Conservation (phyloP, 176 grass and related monocot genomes). For the Triticum turgidum region DNA sequence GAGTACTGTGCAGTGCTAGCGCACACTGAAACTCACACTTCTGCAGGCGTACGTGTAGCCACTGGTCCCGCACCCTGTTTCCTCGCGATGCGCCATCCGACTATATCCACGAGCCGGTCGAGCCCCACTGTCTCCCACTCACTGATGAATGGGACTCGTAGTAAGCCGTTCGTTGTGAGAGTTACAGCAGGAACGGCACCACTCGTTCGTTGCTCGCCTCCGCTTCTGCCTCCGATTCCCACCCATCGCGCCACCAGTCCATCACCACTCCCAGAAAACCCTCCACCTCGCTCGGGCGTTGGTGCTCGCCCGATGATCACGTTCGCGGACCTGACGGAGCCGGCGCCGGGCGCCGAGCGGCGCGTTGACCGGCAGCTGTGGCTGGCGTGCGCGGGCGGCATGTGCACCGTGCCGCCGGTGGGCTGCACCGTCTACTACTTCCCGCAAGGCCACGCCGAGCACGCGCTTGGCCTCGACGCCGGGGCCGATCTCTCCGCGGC, state of each 20-base stretch:
- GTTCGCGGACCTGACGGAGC: conserved; percentile 57
- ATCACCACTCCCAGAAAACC: conserved; percentile 2
- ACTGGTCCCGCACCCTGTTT: too few species aligned
- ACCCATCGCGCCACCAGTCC: background rate
- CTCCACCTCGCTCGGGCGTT: background rate
- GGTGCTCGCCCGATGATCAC: conserved; percentile 54
- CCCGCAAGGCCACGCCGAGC: conserved; percentile 97
- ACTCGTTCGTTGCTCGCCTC: conserved; percentile 8
- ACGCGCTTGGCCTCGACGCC: conserved; percentile 49
- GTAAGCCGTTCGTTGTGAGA: background rate
- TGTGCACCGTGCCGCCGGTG: conserved; percentile 84
- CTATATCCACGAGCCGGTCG: too few species aligned
- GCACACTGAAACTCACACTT: too few species aligned
- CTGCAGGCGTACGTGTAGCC: too few species aligned
- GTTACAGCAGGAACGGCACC: conserved; percentile 14
- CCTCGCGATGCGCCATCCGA: too few species aligned
- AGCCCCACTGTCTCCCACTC: too few species aligned
- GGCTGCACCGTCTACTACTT: conserved; percentile 86
- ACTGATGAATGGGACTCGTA: too few species aligned
- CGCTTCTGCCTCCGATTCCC: background rate
- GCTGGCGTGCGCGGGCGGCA: conserved; percentile 88
- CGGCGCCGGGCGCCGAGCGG: conserved; percentile 48
- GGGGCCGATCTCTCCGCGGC: conserved; percentile 21
- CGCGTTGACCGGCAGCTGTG: conserved; percentile 85
- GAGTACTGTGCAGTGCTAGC: too few species aligned